Percentiles rank a stretch among this genome's conserved stretches.
phyloP scores from a whole-genome alignment of 768 basidiomycete genomes.

The Termitomyces titanicus region DNA sequence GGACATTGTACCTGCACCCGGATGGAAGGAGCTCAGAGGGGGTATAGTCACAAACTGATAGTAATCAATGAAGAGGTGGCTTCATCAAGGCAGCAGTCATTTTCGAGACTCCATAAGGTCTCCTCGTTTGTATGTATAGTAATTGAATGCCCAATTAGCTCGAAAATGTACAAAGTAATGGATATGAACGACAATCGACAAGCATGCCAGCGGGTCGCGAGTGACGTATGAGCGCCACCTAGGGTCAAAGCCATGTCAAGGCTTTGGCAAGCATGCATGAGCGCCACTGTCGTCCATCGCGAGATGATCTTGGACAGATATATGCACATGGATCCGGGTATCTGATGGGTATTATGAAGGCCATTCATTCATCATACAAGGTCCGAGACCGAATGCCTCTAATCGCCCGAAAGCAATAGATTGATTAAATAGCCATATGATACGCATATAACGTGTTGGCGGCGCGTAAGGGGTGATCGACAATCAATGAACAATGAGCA shows the following conservation, averaged over 20 bases:
- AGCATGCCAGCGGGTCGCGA: too few species aligned
- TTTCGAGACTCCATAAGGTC: too few species aligned
- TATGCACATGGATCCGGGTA: not conserved
- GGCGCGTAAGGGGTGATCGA: not conserved
- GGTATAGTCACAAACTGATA: conserved; percentile 3
- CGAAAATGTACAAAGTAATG: not conserved
- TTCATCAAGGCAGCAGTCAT: not conserved
- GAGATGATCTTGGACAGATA: not conserved
- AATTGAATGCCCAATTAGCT: not conserved
- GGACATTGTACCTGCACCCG: conserved; percentile 26
- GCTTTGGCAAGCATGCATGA: not conserved
- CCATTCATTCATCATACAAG: conserved; percentile 10
- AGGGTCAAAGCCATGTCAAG: not conserved
- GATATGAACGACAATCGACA: too few species aligned
- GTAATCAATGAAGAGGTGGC: not conserved
- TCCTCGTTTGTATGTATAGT: not conserved
- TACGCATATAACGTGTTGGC: too few species aligned
- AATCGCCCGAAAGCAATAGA: not conserved
- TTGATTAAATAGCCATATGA: not conserved
- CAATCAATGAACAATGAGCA: conserved; percentile 1
- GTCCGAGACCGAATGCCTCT: conserved; percentile 12
- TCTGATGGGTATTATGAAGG: not conserved
- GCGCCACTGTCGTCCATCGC: not conserved
- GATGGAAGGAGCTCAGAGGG: conserved; percentile 27
- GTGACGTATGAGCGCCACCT: too few species aligned